Evolutionary conservation across 805 yeast genomes (phyloP).

Genomic region (Candida vartiovaarae): DNA sequence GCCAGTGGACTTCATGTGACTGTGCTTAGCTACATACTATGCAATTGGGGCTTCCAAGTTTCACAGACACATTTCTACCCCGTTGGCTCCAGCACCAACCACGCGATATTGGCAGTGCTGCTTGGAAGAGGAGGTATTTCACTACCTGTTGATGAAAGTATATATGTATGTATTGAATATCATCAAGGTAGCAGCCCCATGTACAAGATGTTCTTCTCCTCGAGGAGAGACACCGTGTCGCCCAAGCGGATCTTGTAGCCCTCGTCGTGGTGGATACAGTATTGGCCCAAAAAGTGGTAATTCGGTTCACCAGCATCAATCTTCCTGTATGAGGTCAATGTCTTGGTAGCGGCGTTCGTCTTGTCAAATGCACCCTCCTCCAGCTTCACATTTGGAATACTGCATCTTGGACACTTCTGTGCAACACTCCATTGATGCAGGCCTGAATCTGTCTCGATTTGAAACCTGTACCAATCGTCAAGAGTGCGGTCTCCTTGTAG

Average conservation of each 20-base stretch:
- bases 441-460: conserved; percentile 1
- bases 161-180: too few relatives aligned
- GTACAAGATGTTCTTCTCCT: conserved; percentile 6
- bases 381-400: conserved; percentile 16
- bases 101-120: too few relatives aligned
- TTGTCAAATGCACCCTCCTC: conserved; percentile 14
- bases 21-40: too few relatives aligned
- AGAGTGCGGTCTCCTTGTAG: conserved; percentile 1
- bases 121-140: too few relatives aligned
- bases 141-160: too few relatives aligned
- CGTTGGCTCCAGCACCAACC: too few relatives aligned
- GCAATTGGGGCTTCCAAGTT: too few relatives aligned
- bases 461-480: conserved; percentile 13
- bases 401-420: conserved; percentile 17
- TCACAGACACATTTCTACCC: too few relatives aligned
- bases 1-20: too few relatives aligned
- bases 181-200: too few relatives aligned
- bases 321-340: conserved; percentile 10
- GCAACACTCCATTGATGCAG: conserved; percentile 11
- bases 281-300: conserved; percentile 13
- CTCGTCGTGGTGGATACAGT: conserved; percentile 14
- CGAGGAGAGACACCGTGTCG: conserved; percentile 11
- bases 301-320: conserved; percentile 12
- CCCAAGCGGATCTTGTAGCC: conserved; percentile 16
- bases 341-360: conserved; percentile 11